phyloP scores from a whole-genome alignment of 495 filamentous ascomycete species.

The Emericellopsis terricola region DNA sequence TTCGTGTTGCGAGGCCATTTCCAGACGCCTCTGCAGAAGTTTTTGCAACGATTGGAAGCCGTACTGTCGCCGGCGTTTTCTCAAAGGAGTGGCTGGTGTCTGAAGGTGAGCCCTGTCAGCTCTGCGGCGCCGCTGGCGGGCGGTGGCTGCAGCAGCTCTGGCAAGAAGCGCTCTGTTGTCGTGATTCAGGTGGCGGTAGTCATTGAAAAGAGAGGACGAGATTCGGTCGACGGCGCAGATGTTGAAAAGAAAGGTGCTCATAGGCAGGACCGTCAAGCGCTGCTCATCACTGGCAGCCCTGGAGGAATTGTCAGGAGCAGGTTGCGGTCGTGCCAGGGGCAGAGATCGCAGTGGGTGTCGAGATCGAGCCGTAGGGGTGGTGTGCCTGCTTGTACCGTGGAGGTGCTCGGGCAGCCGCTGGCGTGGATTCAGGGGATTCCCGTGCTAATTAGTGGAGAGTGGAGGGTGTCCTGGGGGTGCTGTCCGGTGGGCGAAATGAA shows the following conservation, averaged over 20 bases:
- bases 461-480: no score
- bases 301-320: no score
- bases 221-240: constrained; percentile 16
- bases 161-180: constrained; percentile 18
- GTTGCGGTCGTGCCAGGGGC: no score
- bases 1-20: constrained; percentile 3
- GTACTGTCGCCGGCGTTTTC: not conserved
- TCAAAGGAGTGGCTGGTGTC: constrained; percentile 9
- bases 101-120: constrained; percentile 5
- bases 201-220: constrained; percentile 18
- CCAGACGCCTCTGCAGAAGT: constrained; percentile 1
- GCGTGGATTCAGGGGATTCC: not conserved
- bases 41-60: constrained; percentile 1
- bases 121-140: constrained; percentile 8
- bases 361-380: not conserved
- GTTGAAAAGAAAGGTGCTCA: constrained; percentile 16
- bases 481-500: no score
- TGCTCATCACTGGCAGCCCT: not conserved
- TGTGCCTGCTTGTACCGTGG: not conserved
- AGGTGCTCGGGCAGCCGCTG: not conserved
- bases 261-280: constrained; percentile 5
- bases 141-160: constrained; percentile 8
- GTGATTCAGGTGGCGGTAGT: constrained; percentile 9
- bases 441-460: no score
- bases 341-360: not conserved